Conservation (phyloP, 2,329 filamentous ascomycete genomes). For the Fulvia fulva region DNA sequence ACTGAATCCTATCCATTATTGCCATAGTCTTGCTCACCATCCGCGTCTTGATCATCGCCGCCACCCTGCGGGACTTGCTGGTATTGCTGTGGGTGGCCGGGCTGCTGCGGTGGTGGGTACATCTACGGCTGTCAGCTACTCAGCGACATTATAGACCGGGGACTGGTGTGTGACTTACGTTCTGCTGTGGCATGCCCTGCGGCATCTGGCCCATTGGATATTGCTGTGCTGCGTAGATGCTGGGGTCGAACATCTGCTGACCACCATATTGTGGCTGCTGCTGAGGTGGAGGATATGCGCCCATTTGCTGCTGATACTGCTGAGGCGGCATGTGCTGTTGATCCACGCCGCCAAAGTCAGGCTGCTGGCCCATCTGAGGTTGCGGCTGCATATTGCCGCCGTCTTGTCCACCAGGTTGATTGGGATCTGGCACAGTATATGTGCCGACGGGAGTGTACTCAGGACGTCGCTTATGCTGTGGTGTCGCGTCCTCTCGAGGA, state of each 20-base stretch:
- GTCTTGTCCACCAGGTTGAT: constrained; percentile 42
- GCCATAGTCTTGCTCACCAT: constrained; percentile 42
- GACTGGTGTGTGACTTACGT: constrained; percentile 15
- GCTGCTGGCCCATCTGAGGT: constrained; percentile 29
- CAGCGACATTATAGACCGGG: constrained; percentile 8
- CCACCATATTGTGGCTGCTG: constrained; percentile 73
- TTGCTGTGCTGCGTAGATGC: constrained; percentile 61
- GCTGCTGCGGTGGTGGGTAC: constrained; percentile 17
- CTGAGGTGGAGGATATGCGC: constrained; percentile 81
- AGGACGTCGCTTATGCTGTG: constrained; percentile 68
- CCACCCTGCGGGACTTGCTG: constrained; percentile 34
- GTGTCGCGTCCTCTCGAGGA: constrained; percentile 85
- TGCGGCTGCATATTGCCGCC: constrained; percentile 30
- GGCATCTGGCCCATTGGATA: constrained; percentile 30
- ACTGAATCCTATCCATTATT: constrained; percentile 18
- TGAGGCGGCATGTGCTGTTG: constrained; percentile 34
- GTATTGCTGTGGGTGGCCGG: constrained; percentile 32
- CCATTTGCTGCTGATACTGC: constrained; percentile 69
- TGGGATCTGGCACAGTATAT: constrained; percentile 50
- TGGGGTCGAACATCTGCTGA: constrained; percentile 73
- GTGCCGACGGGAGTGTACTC: constrained; percentile 38
- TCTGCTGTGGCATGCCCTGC: constrained; percentile 30
- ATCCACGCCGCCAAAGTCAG: constrained; percentile 33
- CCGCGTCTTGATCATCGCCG: constrained; percentile 41
- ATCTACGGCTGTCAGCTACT: constrained; percentile 24